Percentiles rank a stretch among this genome's conserved stretches.
These are phyloP conservation scores for Neoboletus magnificus DNA, from an alignment of 768 basidiomycete species.

Conservation along the genomic window DNA sequence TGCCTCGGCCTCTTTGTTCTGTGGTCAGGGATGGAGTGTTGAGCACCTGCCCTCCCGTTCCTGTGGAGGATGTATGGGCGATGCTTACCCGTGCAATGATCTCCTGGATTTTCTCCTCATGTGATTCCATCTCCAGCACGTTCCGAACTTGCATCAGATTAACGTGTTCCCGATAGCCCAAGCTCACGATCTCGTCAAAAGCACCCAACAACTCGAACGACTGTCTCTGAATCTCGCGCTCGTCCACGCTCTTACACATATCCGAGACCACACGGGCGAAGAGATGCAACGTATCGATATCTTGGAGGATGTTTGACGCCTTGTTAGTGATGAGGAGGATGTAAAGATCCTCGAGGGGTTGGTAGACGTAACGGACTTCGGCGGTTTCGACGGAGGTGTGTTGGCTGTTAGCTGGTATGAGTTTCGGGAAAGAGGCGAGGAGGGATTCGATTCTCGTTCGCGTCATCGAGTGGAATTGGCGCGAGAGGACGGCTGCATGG, in stretches of 20 bases:
- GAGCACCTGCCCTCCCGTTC: neutral
- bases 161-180: slow-evolving; percentile 82
- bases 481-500: slow-evolving; percentile 81
- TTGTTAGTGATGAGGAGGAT: slow-evolving; percentile 98
- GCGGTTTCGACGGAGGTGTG: slow-evolving; percentile 95
- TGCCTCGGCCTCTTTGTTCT: slow-evolving; percentile 99
- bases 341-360: slow-evolving; percentile 94
- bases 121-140: slow-evolving; percentile 85
- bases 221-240: slow-evolving; percentile 85
- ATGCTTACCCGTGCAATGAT: slow-evolving; percentile 86
- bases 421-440: slow-evolving; percentile 94
- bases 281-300: slow-evolving; percentile 94
- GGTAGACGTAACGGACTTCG: slow-evolving; percentile 96
- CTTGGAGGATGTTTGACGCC: slow-evolving; percentile 97
- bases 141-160: slow-evolving; percentile 77
- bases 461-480: slow-evolving; percentile 93
- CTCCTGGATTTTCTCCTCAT: slow-evolving; percentile 94
- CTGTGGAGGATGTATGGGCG: neutral
- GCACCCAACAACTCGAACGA: slow-evolving; percentile 92
- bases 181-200: slow-evolving; percentile 93
- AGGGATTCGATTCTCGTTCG: slow-evolving; percentile 92
- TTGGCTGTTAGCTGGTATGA: slow-evolving; percentile 91
- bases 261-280: slow-evolving; percentile 93
- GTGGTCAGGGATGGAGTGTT: neutral
- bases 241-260: slow-evolving; percentile 80